These are phyloP conservation scores for Phlebiopsis gigantea DNA, from an alignment of 768 basidiomycete species.

Conservation along the genomic window DNA sequence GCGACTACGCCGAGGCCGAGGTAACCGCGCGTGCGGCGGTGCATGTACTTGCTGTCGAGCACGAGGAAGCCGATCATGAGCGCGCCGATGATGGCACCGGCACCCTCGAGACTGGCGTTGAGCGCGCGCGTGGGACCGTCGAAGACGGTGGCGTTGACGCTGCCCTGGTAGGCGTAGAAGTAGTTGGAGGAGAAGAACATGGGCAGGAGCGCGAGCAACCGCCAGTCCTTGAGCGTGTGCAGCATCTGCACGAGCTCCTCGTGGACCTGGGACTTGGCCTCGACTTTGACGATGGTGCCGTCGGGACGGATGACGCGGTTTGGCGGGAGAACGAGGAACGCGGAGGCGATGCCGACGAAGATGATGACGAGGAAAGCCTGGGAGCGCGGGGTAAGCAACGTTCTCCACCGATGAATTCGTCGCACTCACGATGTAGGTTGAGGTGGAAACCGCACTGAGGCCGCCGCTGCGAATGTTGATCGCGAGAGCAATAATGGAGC, in stretches of 20 bases:
- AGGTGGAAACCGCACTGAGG: constrained; percentile 31
- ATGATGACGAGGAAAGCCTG: constrained; percentile 41
- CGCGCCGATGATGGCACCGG: constrained; percentile 39
- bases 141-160: constrained; percentile 34
- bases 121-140: constrained; percentile 42
- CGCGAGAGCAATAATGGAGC: constrained; percentile 38
- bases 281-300: constrained; percentile 34
- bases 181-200: constrained; percentile 43
- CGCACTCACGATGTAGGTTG: constrained; percentile 33
- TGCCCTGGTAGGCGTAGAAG: constrained; percentile 42
- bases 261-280: constrained; percentile 26
- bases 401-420: background rate
- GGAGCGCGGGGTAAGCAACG: background rate
- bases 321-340: constrained; percentile 33
- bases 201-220: constrained; percentile 34
- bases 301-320: constrained; percentile 33
- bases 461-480: constrained; percentile 32
- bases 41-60: constrained; percentile 30
- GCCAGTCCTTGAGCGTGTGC: constrained; percentile 35
- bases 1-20: constrained; percentile 31
- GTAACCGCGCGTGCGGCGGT: constrained; percentile 33
- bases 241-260: constrained; percentile 26
- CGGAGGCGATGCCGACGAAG: constrained; percentile 33
- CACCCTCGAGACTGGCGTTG: constrained; percentile 32
- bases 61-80: constrained; percentile 36